A percentile compares a stretch with the other conserved stretches of the same genome.
Evolutionary conservation across 345 rosid species (phyloP).

Genomic region (Anastatica hierochuntica): DNA sequence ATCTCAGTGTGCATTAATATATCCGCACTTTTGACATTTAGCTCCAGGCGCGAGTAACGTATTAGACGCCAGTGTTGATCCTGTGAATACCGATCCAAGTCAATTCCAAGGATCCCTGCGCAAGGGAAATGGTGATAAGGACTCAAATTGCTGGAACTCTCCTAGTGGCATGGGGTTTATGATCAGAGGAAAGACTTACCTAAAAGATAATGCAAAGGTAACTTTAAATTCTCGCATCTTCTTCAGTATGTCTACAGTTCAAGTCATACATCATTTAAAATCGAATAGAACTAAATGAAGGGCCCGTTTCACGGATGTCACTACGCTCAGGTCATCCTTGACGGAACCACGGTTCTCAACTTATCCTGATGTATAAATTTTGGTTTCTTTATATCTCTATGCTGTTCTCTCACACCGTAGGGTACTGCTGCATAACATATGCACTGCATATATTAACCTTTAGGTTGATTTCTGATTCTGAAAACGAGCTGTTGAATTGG

Average conservation of each 20-base stretch:
- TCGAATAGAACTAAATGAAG: not conserved
- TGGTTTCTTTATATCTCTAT: not conserved
- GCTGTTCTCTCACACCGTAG: too few species aligned
- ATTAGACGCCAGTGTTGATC: conserved; percentile 44
- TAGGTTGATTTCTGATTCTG: too few species aligned
- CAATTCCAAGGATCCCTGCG: conserved; percentile 55
- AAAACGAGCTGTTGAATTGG: too few species aligned
- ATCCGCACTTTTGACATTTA: conserved; percentile 29
- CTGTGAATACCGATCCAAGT: conserved; percentile 42
- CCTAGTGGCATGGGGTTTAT: conserved; percentile 82
- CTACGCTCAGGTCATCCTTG: not conserved
- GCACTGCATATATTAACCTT: too few species aligned
- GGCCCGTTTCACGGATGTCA: not conserved
- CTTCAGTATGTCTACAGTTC: conserved; percentile 6
- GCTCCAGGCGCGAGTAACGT: conserved; percentile 50
- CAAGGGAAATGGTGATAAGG: conserved; percentile 50
- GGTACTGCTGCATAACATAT: too few species aligned
- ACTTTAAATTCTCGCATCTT: not conserved
- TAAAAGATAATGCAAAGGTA: conserved; percentile 81
- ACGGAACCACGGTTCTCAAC: not conserved
- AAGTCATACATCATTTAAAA: too few species aligned
- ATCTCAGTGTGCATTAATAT: conserved; percentile 11
- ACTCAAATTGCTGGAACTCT: conserved; percentile 82
- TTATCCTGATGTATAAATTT: not conserved
- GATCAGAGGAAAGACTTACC: conserved; percentile 90